Evolutionary conservation across 495 filamentous ascomycete genomes (phyloP).

Genomic region (Alectoria sarmentosa): DNA sequence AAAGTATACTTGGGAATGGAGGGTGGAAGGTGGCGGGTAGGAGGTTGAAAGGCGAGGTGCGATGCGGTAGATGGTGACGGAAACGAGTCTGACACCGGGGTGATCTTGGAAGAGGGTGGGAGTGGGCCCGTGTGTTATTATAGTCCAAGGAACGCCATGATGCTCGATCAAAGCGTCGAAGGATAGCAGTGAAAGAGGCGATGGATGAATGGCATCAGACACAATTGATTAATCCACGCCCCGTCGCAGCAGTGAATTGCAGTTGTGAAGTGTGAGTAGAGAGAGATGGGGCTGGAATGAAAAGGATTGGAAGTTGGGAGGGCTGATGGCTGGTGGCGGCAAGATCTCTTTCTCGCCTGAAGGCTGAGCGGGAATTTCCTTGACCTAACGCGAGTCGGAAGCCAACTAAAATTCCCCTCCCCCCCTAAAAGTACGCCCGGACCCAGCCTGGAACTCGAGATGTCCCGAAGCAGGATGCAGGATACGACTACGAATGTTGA

Average conservation of each 20-base stretch:
- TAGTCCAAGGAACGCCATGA: background rate
- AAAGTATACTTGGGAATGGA: background rate
- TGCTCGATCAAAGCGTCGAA: background rate
- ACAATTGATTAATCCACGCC: background rate
- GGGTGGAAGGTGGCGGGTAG: background rate
- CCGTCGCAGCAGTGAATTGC: background rate
- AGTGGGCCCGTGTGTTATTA: background rate
- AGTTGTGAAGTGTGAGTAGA: background rate
- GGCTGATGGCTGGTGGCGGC: background rate
- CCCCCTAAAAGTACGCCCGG: background rate
- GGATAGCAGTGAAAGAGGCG: background rate
- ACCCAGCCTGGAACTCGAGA: background rate
- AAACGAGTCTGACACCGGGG: background rate
- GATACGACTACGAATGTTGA: conserved; percentile 8
- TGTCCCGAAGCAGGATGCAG: background rate
- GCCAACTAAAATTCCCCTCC: conserved; percentile 3
- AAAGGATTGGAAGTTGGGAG: background rate
- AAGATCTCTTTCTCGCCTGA: background rate
- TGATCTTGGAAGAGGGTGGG: background rate
- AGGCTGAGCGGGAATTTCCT: background rate
- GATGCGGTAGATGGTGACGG: background rate
- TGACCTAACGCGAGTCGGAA: conserved; percentile 15
- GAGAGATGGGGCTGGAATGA: background rate
- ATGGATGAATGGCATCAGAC: background rate
- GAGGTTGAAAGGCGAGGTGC: background rate